These are phyloP conservation scores for Kurtzmaniella quercitrusa DNA, from an alignment of 1,139 yeast species.

Conservation along the genomic window DNA sequence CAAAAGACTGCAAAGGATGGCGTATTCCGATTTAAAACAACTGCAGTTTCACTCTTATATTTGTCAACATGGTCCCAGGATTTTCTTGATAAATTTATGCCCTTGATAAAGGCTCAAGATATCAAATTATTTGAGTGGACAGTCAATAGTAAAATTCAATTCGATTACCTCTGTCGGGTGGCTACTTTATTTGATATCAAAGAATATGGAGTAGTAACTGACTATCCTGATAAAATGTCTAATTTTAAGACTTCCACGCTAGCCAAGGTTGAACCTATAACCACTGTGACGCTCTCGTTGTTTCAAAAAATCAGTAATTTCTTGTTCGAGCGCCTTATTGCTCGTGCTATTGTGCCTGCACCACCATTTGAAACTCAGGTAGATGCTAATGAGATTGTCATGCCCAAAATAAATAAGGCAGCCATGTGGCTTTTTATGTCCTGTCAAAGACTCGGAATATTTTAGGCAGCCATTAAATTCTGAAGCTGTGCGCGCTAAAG, in stretches of 20 bases:
- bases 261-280: constrained; percentile 6
- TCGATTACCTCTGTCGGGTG: constrained; percentile 36
- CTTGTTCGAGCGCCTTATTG: constrained; percentile 15
- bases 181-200: constrained; percentile 22
- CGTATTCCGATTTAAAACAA: constrained; percentile 21
- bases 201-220: constrained; percentile 58
- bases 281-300: constrained; percentile 13
- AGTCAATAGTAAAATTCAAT: constrained; percentile 52
- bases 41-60: constrained; percentile 39
- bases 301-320: constrained; percentile 19
- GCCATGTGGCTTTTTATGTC: constrained; percentile 22
- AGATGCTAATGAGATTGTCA: constrained; percentile 20
- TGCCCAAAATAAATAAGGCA: constrained; percentile 15
- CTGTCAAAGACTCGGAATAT: constrained; percentile 32
- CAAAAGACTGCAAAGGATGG: constrained; percentile 17
- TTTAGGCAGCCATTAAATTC: constrained; percentile 12
- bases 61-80: constrained; percentile 37
- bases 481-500: neutral
- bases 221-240: constrained; percentile 47
- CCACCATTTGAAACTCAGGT: constrained; percentile 18
- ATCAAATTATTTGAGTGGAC: constrained; percentile 79
- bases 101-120: constrained; percentile 35
- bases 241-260: constrained; percentile 11
- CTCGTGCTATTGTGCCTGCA: constrained; percentile 9
- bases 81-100: constrained; percentile 35